These are phyloP conservation scores for Leishmania major DNA, from an alignment of 208 protist species.

Conservation along the genomic window DNA sequence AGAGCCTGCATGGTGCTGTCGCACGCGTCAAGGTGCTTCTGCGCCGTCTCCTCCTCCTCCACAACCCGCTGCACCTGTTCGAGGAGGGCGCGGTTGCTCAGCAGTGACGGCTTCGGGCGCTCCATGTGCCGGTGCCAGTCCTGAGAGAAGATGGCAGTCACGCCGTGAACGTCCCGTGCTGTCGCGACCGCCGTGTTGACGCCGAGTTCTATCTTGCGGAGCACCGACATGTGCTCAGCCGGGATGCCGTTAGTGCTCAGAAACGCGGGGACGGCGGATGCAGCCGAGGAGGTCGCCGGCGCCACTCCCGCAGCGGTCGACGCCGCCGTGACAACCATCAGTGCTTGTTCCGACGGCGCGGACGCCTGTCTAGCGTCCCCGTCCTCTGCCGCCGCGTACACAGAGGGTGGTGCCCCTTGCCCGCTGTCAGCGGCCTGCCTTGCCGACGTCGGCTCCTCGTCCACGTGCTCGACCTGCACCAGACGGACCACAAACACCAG, in stretches of 20 bases:
- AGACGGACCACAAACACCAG: slow-evolving; percentile 62
- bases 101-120: slow-evolving; percentile 52
- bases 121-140: slow-evolving; percentile 46
- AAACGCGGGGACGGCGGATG: slow-evolving; percentile 20
- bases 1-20: slow-evolving; percentile 59
- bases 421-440: not conserved
- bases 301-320: not conserved
- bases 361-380: not conserved
- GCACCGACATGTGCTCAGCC: slow-evolving; percentile 67
- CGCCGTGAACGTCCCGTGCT: slow-evolving; percentile 54
- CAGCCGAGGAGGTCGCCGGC: not conserved
- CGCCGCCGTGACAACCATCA: slow-evolving; percentile 10
- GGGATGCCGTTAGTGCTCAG: slow-evolving; percentile 46
- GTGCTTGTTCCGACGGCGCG: not conserved
- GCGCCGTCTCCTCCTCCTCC: slow-evolving; percentile 46
- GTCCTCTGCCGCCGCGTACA: slow-evolving; percentile 29
- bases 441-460: slow-evolving; percentile 9
- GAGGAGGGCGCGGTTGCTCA: slow-evolving; percentile 63
- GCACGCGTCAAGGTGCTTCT: slow-evolving; percentile 44
- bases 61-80: slow-evolving; percentile 69
- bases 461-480: slow-evolving; percentile 47
- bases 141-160: slow-evolving; percentile 37
- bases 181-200: slow-evolving; percentile 46
- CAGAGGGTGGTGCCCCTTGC: slow-evolving; percentile 11
- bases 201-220: slow-evolving; percentile 65